Evolutionary conservation across 1,284 basidiomycete species (phyloP).

Genomic region (Sparassis latifolia): DNA sequence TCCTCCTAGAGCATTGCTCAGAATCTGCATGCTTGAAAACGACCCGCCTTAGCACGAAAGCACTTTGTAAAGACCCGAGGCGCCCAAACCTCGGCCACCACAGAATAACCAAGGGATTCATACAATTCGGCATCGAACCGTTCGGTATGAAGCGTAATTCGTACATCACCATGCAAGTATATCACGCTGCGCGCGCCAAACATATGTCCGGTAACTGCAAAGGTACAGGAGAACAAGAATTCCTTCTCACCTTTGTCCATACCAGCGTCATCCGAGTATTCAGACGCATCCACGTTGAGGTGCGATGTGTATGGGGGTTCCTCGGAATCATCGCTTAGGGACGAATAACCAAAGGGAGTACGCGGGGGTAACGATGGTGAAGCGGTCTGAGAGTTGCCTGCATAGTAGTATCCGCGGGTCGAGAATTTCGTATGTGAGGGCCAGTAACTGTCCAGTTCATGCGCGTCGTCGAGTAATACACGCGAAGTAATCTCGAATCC

Average conservation of each 20-base stretch:
- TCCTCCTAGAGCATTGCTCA: too few species aligned
- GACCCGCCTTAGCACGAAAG: too few species aligned
- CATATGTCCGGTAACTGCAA: too few species aligned
- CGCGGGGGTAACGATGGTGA: not conserved
- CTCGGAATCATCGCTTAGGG: constrained; percentile 5
- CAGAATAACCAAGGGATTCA: too few species aligned
- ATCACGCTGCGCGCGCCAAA: too few species aligned
- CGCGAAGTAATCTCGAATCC: constrained; percentile 1
- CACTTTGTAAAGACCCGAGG: too few species aligned
- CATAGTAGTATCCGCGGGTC: not conserved
- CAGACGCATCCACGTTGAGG: constrained; percentile 3
- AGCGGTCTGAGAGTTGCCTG: not conserved
- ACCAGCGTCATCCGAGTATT: not conserved
- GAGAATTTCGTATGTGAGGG: not conserved
- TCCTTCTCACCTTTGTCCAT: constrained; percentile 4
- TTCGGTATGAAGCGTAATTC: too few species aligned
- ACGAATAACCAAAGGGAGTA: constrained; percentile 1
- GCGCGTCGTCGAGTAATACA: not conserved
- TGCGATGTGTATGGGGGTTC: constrained; percentile 2
- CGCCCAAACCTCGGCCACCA: too few species aligned
- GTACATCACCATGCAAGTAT: too few species aligned
- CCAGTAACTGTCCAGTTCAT: not conserved
- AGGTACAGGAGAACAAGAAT: too few species aligned
- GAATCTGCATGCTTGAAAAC: too few species aligned
- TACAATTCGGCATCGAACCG: too few species aligned